Evolutionary conservation across 2,329 filamentous ascomycete genomes (phyloP).

Genomic region (Lecanicillium sp.): DNA sequence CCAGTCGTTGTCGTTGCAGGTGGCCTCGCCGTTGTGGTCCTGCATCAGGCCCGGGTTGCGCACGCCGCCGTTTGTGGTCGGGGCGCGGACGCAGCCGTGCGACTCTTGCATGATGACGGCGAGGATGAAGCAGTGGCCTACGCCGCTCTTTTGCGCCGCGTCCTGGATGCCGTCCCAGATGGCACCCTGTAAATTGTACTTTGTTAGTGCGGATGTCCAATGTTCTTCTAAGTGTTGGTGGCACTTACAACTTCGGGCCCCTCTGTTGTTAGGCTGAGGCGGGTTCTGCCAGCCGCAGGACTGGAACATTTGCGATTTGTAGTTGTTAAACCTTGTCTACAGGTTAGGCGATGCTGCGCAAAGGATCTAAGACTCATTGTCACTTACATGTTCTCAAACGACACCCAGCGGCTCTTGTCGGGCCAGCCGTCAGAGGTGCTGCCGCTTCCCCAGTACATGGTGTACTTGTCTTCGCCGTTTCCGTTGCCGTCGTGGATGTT

Average conservation of each 20-base stretch:
- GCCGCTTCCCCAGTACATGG: conserved; percentile 21
- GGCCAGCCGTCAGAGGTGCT: conserved; percentile 22
- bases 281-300: conserved; percentile 10
- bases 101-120: conserved; percentile 37
- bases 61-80: conserved; percentile 31
- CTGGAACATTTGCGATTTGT: conserved; percentile 15
- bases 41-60: conserved; percentile 35
- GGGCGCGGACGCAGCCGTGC: conserved; percentile 34
- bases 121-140: conserved; percentile 34
- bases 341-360: too few relatives aligned
- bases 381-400: conserved; percentile 19
- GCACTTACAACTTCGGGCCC: conserved; percentile 13
- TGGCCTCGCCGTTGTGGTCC: conserved; percentile 24
- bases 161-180: conserved; percentile 25
- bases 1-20: conserved; percentile 24
- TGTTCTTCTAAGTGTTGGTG: conserved; percentile 1
- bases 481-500: conserved; percentile 12
- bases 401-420: conserved; percentile 18
- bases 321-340: conserved; percentile 17
- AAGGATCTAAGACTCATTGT: too few relatives aligned
- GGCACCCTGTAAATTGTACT: conserved; percentile 5
- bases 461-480: conserved; percentile 19
- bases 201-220: not conserved
- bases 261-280: conserved; percentile 13
- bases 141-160: conserved; percentile 17